Base-by-base conservation (phyloP, 2,329 filamentous ascomycete genomes). In the Verticillium longisporum region DNA sequence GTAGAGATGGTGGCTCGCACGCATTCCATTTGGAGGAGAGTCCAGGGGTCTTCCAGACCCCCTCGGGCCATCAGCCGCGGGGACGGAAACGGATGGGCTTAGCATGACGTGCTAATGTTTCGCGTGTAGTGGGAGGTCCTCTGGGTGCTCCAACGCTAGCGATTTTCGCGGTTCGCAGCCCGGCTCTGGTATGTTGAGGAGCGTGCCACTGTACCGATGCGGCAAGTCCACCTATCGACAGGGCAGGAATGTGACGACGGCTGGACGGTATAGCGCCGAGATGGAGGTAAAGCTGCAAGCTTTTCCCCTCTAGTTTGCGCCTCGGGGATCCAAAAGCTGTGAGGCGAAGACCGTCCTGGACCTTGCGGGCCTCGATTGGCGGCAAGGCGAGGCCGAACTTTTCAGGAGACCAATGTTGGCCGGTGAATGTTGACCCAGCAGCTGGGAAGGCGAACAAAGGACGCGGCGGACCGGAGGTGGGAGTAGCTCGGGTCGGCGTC, bases 91-190 rank as follows among this genome's bases (percentile, higher is more conserved):
- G 64, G 65, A 65, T 63, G 65, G 65, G 64, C 69, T 71, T 74
- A 74, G 72, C 74, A 76, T 75, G 67, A 71, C 68, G 69, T 62
- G 65, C 70, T 75, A 74, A 72, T 69, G 72, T 72, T 73, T 73
- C 68, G 71, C 68, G 63, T 62, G 64, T 55, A 32, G 32, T n/a
- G 38, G 18, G 9, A 50, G 45, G 21, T 50, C n/a, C 10, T 50
- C 45, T 21, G 18, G 45, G 45, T 50, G 21, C n/a, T 18, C 13
- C 18, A 50, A 50, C 45, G 45, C 45, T 50, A 50, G 45, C 18
- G 18, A 26, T 11, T 50, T 21, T 50, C 45, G n/a, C 45, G 3
- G 18, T 18, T 50, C 45, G 21, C 6, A 50, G 18, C 45, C 6
- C 7, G 6, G 45, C 45, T n/a, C 45, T 21, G 45, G 45, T 50